These are phyloP conservation scores for Colletotrichum falcatum DNA, from an alignment of 2,329 filamentous ascomycete genomes.

Conservation along the genomic window DNA sequence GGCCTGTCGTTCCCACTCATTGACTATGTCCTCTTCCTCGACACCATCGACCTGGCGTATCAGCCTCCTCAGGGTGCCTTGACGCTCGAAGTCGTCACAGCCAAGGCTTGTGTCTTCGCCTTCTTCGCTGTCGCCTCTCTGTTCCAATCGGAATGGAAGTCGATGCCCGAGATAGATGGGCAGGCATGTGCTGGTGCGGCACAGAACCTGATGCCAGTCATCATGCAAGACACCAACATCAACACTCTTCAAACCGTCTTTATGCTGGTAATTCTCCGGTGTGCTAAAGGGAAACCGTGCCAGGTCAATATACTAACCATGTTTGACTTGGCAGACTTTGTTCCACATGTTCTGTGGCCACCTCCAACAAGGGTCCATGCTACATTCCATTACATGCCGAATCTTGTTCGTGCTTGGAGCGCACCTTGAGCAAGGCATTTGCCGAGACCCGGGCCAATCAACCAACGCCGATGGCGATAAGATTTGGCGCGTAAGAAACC, in stretches of 20 bases:
- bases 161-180: conserved; percentile 49
- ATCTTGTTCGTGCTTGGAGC: conserved; percentile 62
- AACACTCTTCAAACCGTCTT: conserved; percentile 58
- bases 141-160: conserved; percentile 37
- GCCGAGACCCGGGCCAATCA: conserved; percentile 39
- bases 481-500: conserved; percentile 47
- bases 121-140: conserved; percentile 57
- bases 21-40: conserved; percentile 58
- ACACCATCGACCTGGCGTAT: conserved; percentile 61
- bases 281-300: neutral
- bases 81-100: conserved; percentile 48
- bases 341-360: conserved; percentile 60
- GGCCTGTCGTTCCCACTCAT: conserved; percentile 61
- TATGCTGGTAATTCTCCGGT: conserved; percentile 59
- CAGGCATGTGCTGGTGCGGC: conserved; percentile 56
- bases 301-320: neutral
- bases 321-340: conserved; percentile 48
- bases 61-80: conserved; percentile 39
- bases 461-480: conserved; percentile 22
- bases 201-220: conserved; percentile 55
- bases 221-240: conserved; percentile 57
- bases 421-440: conserved; percentile 47
- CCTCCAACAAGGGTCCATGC: conserved; percentile 58
- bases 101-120: conserved; percentile 61
- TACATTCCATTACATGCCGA: conserved; percentile 59